Conservation (phyloP, 495 filamentous ascomycete species). For the Talaromyces nanjingensis region DNA sequence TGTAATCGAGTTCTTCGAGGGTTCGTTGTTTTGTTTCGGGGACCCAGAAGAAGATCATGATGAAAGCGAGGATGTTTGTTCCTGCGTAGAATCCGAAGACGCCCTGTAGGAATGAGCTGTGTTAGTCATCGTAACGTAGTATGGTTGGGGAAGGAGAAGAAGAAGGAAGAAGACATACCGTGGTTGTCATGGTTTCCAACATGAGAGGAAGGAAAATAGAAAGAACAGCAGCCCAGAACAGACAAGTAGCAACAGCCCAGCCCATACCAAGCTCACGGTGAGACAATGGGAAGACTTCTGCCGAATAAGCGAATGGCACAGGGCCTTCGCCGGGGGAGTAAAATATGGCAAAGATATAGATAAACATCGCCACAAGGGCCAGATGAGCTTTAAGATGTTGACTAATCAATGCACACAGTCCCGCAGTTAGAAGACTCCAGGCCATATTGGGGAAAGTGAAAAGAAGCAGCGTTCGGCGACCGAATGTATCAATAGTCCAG, state of each 20-base stretch:
- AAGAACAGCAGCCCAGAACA: conserved; percentile 66
- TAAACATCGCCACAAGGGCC: neutral
- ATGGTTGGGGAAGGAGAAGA: neutral
- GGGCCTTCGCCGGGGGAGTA: conserved; percentile 21
- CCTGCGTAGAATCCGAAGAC: conserved; percentile 47
- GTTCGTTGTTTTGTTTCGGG: conserved; percentile 76
- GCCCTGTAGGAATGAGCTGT: neutral
- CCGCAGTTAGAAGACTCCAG: conserved; percentile 41
- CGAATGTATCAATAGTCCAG: conserved; percentile 43
- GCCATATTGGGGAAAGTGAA: conserved; percentile 49
- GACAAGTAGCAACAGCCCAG: conserved; percentile 65
- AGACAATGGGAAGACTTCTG: conserved; percentile 73
- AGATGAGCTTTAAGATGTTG: neutral
- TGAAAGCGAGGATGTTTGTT: conserved; percentile 60
- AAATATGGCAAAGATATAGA: neutral
- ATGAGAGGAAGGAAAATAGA: conserved; percentile 65
- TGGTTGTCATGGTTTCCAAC: conserved; percentile 41
- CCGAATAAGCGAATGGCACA: conserved; percentile 67
- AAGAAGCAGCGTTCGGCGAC: conserved; percentile 41
- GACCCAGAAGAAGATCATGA: conserved; percentile 67
- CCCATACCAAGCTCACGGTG: conserved; percentile 70
- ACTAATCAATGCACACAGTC: conserved; percentile 28
- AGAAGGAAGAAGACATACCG: neutral
- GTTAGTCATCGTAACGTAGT: neutral
- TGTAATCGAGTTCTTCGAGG: conserved; percentile 65